These are phyloP conservation scores for Echium plantagineum DNA, from an alignment of 257 asterid species.

Conservation along the genomic window DNA sequence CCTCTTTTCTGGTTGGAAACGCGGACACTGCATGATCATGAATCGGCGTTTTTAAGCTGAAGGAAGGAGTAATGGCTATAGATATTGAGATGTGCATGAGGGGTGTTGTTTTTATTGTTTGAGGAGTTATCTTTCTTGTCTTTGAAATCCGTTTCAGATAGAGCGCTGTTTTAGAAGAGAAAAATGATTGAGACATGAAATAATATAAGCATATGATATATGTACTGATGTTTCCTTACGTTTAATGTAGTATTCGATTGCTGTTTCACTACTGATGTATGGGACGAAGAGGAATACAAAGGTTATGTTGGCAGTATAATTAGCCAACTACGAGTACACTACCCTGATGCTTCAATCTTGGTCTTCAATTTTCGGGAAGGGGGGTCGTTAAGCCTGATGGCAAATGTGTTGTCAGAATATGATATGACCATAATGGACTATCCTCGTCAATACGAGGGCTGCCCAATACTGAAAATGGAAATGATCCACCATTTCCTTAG, in stretches of 20 bases:
- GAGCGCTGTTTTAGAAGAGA: too few relatives aligned
- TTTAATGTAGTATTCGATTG: conserved; percentile 63
- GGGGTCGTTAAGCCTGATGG: conserved; percentile 47
- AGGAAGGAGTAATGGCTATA: too few relatives aligned
- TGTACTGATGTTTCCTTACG: conserved; percentile 8
- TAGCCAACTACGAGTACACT: conserved; percentile 55
- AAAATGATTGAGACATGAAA: too few relatives aligned
- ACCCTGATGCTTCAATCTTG: conserved; percentile 69
- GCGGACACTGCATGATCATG: too few relatives aligned
- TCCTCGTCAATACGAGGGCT: conserved; percentile 86
- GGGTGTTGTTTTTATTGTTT: too few relatives aligned
- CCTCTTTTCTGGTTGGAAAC: too few relatives aligned
- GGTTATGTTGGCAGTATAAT: conserved; percentile 61
- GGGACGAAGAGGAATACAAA: conserved; percentile 60
- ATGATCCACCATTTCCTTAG: conserved; percentile 83
- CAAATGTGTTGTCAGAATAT: conserved; percentile 58
- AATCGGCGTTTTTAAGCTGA: too few relatives aligned
- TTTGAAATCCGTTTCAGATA: too few relatives aligned
- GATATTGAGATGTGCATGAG: too few relatives aligned
- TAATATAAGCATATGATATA: background rate
- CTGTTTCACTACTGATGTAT: conserved; percentile 74
- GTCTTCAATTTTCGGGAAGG: conserved; percentile 84
- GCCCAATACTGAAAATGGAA: conserved; percentile 92
- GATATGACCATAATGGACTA: conserved; percentile 91
- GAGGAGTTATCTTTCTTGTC: too few relatives aligned